These are phyloP conservation scores for Heliamphora pulchella DNA, from an alignment of 179 eudicot genomes.

Conservation along the genomic window DNA sequence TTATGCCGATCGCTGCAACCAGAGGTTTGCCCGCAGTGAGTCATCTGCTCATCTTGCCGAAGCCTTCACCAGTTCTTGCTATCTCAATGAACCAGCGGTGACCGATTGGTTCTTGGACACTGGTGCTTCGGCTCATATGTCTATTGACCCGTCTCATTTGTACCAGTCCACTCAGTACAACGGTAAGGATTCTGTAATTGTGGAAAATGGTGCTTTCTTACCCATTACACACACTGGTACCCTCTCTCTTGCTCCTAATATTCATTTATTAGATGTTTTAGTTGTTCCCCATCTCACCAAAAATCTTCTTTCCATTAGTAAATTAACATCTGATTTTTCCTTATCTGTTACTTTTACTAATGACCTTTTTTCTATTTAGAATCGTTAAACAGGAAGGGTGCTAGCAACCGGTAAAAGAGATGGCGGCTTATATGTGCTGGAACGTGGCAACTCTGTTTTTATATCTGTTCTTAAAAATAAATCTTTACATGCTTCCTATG, in stretches of 20 bases:
- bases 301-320: slow-evolving; percentile 7
- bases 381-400: not conserved
- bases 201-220: not conserved
- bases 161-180: not conserved
- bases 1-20: not conserved
- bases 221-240: slow-evolving; percentile 2
- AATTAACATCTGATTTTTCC: slow-evolving; percentile 6
- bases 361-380: not conserved
- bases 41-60: not conserved
- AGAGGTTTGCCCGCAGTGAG: not conserved
- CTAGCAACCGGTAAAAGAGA: slow-evolving; percentile 10
- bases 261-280: slow-evolving; percentile 7
- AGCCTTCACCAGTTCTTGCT: not conserved
- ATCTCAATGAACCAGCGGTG: not conserved
- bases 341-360: not conserved
- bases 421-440: slow-evolving; percentile 5
- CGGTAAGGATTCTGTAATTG: not conserved
- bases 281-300: slow-evolving; percentile 11
- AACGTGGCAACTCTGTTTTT: not conserved
- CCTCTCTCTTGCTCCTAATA: not conserved
- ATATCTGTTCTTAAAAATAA: not conserved
- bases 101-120: not conserved
- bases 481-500: not conserved
- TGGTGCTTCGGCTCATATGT: not conserved
- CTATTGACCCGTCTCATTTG: not conserved